Evolutionary conservation across 345 rosid species (phyloP).

Genomic region (Anacardium occidentale): DNA sequence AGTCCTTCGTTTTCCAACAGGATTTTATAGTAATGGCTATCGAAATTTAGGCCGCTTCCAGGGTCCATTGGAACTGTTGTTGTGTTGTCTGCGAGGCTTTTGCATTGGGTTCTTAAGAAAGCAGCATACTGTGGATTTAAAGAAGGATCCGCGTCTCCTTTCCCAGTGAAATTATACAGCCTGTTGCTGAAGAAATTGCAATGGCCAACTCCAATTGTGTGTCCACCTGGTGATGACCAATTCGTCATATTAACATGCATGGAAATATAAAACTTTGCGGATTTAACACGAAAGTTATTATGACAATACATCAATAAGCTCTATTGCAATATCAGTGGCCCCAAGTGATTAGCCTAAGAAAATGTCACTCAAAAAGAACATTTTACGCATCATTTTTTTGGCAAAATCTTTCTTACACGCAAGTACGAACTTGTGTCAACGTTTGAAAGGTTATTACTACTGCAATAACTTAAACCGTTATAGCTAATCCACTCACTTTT

Average conservation of each 20-base stretch:
- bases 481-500: background rate
- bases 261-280: background rate
- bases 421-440: background rate
- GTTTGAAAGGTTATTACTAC: background rate
- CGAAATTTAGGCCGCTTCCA: slow-evolving; percentile 18
- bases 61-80: slow-evolving; percentile 24
- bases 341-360: background rate
- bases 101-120: slow-evolving; percentile 26
- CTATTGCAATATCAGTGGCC: background rate
- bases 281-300: background rate
- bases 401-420: background rate
- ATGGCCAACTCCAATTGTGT: slow-evolving; percentile 38
- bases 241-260: background rate
- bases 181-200: slow-evolving; percentile 36
- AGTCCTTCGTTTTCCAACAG: slow-evolving; percentile 27
- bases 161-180: slow-evolving; percentile 47
- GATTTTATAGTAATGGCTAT: slow-evolving; percentile 28
- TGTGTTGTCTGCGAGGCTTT: slow-evolving; percentile 16
- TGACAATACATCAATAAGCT: background rate
- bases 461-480: background rate
- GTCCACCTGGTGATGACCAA: slow-evolving; percentile 26
- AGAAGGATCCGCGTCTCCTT: slow-evolving; percentile 33
- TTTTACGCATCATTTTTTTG: too few species aligned
- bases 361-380: too few species aligned
- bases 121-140: slow-evolving; percentile 30